Conservation (phyloP, 2,329 filamentous ascomycete species). For the Raffaelea ambrosiae region DNA sequence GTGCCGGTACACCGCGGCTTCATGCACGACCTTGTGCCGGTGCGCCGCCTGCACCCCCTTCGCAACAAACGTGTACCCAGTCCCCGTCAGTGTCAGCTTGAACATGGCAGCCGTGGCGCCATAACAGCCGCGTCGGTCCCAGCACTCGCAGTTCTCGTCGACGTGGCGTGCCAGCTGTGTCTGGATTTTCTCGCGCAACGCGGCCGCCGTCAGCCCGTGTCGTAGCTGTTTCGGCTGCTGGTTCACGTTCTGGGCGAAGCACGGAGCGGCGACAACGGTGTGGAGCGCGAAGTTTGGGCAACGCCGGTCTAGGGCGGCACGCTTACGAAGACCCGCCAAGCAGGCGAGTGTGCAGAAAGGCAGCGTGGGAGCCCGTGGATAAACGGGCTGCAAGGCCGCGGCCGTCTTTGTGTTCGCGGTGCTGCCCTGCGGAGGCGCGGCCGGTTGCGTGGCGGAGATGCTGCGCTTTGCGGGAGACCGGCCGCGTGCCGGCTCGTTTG, state of each 20-base stretch:
- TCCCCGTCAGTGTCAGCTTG: conserved; percentile 8
- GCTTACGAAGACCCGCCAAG: neutral
- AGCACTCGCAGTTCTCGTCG: conserved; percentile 1
- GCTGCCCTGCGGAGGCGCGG: too few species aligned
- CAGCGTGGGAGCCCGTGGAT: neutral
- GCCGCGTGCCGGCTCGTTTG: neutral
- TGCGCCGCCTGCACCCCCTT: conserved; percentile 6
- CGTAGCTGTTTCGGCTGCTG: neutral
- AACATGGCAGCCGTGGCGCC: conserved; percentile 8
- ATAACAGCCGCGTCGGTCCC: neutral
- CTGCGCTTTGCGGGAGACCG: neutral
- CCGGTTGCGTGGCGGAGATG: too few species aligned
- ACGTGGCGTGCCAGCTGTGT: neutral
- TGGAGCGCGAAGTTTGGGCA: neutral
- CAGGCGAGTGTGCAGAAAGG: neutral
- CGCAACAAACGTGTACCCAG: conserved; percentile 11
- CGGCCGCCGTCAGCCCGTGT: neutral
- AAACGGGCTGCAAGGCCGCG: neutral
- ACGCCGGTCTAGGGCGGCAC: neutral
- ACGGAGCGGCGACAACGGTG: neutral
- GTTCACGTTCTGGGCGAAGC: too few species aligned
- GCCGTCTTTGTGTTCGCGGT: neutral
- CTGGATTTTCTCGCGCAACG: neutral
- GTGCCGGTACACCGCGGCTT: conserved; percentile 4
- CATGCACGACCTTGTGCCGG: neutral